Conservation (phyloP, 176 grass and related monocot genomes). For the bread wheat (Triticum aestivum) region IWGSC_CS_RefSeq_v2.1 NC_057806.1:585431033-585431532, state of each 20-base stretch:
- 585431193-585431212: neutral
- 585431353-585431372: conserved; percentile 39
- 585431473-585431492: conserved; percentile 53
- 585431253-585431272: conserved; percentile 62
- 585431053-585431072: conserved; percentile 15
- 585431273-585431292: conserved; percentile 39
- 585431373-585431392: conserved; percentile 53
- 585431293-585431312: conserved; percentile 49
- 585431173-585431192: conserved; percentile 16
- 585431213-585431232: neutral
- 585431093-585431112: conserved; percentile 59
- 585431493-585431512: conserved; percentile 39
- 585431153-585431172: conserved; percentile 16
- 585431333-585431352: conserved; percentile 25
- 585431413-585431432: conserved; percentile 44
- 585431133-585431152: neutral
- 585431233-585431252: conserved; percentile 29
- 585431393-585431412: conserved; percentile 36
- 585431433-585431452: conserved; percentile 46
- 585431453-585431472: conserved; percentile 57
- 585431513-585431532: conserved; percentile 64
- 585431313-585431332: conserved; percentile 23
- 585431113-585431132: conserved; percentile 25
- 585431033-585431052: conserved; percentile 33
- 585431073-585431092: conserved; percentile 50